Evolutionary conservation across 164 flowering plant species (phyloP), one percentile per base, ranked within the genome.

Genomic region (Berberis vulgaris): DNA sequence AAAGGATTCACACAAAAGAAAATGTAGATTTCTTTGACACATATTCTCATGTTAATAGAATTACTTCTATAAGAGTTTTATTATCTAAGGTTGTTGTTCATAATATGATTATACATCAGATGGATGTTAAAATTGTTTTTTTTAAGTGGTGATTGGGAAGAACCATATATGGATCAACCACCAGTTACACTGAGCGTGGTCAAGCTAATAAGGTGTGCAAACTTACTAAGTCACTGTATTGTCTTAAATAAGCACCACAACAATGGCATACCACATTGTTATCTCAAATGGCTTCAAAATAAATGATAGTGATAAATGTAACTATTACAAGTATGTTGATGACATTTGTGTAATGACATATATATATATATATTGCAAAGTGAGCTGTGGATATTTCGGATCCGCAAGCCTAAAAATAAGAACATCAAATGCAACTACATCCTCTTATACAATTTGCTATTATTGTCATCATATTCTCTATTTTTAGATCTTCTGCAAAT

Each of bases 21-120:
- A 45, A 45, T n/a, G 1, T 44, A 11, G 62, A 60, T 45, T 60
- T 60, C 62, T 60, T 60, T 43, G 62, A 45, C 13, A n/a, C 62
- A 1, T 60, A 60, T 45, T 60, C 62, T 7, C 49, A 49, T 2
- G 62, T 45, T 11, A 60, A 39, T 11, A 44, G 50, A 43, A 45
- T 43, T 11, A 60, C 62, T 1, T 43, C 6, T 6, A 60, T 60
- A 11, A 60, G 62, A 26, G 41, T 60, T 4, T 44, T 60, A 45
- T 11, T 60, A 10, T 49, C 10, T 10, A 6, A 43, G 3, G 50
- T 4, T 41, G 61, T 13, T 6, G 1, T 58, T 7, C 7, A 58
- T 40, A 58, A 58, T 43, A 8, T 58, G 11, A 13, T 8, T 41
- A n/a, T 53, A 12, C 45, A 58, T 43, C 45, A 58, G 38, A 41